Evolutionary conservation across 495 filamentous ascomycete genomes (phyloP).

Genomic region (Hypoxylon rickii): DNA sequence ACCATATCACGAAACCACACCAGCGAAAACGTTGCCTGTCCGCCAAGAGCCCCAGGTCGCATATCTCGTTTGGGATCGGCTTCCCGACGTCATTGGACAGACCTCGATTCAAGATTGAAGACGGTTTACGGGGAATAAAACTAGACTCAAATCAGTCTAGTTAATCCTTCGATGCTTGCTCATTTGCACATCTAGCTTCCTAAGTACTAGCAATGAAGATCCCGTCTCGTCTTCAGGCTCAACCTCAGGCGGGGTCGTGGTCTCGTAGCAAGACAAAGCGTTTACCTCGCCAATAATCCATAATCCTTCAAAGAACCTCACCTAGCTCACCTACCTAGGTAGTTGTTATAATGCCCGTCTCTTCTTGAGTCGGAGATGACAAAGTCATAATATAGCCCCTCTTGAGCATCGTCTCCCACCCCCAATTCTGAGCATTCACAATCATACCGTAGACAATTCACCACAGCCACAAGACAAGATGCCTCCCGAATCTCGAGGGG

Average conservation of each 20-base stretch:
- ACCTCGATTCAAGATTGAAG: conserved; percentile 10
- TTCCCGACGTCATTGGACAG: conserved; percentile 25
- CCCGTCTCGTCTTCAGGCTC: conserved; percentile 2
- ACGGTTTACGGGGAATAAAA: conserved; percentile 9
- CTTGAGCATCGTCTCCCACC: too few species aligned
- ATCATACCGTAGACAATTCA: too few species aligned
- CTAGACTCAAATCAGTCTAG: conserved; percentile 23
- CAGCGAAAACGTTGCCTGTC: too few species aligned
- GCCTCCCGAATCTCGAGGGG: conserved; percentile 31
- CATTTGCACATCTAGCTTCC: not conserved
- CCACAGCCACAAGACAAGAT: conserved; percentile 13
- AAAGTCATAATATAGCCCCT: too few species aligned
- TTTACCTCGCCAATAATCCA: not conserved
- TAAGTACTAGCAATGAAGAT: conserved; percentile 10
- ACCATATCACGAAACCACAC: too few species aligned
- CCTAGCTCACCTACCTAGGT: too few species aligned
- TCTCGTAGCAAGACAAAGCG: conserved; percentile 1
- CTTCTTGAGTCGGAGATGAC: too few species aligned
- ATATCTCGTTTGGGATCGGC: conserved; percentile 26
- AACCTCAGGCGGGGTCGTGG: conserved; percentile 22
- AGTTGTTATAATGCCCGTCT: too few species aligned
- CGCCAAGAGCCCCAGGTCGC: too few species aligned
- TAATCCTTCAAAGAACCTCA: too few species aligned
- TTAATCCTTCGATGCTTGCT: conserved; percentile 12
- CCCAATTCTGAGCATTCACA: too few species aligned